Percentiles rank a stretch among this genome's conserved stretches.
These are phyloP conservation scores for Cercospora canescens DNA, from an alignment of 2,329 filamentous ascomycete species.

Conservation along the genomic window DNA sequence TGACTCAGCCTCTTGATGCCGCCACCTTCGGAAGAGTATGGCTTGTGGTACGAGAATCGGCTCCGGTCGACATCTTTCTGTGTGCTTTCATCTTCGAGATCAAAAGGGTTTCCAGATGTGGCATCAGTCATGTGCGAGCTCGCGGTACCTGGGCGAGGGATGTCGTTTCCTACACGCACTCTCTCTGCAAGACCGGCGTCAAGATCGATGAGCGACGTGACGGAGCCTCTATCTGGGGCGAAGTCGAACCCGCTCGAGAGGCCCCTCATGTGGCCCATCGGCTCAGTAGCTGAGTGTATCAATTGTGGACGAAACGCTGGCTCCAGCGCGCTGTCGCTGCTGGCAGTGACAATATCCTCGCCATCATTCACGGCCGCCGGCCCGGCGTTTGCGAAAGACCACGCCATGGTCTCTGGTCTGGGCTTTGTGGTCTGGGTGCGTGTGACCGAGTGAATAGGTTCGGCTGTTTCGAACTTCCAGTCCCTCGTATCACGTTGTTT, in stretches of 20 bases:
- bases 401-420: slow-evolving; percentile 48
- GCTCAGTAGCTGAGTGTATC: slow-evolving; percentile 44
- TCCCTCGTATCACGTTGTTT: slow-evolving; percentile 45
- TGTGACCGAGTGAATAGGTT: background rate
- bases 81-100: slow-evolving; percentile 46
- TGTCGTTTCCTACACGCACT: slow-evolving; percentile 32
- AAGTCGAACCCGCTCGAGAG: slow-evolving; percentile 32
- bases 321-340: slow-evolving; percentile 26
- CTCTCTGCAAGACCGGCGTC: slow-evolving; percentile 40
- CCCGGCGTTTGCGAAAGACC: slow-evolving; percentile 49
- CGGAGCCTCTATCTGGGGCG: slow-evolving; percentile 30
- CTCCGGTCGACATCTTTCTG: slow-evolving; percentile 33
- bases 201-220: slow-evolving; percentile 49
- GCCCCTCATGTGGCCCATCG: slow-evolving; percentile 40
- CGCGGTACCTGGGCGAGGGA: slow-evolving; percentile 46
- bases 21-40: slow-evolving; percentile 38
- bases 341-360: slow-evolving; percentile 31
- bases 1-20: slow-evolving; percentile 28
- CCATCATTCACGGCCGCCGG: slow-evolving; percentile 29
- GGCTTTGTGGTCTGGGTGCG: slow-evolving; percentile 36
- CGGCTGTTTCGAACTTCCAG: slow-evolving; percentile 50
- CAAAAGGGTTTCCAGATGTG: slow-evolving; percentile 50
- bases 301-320: slow-evolving; percentile 42
- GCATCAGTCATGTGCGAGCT: slow-evolving; percentile 43
- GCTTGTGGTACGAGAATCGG: slow-evolving; percentile 38